Percentiles rank a stretch among this genome's conserved stretches.
Conservation (phyloP, 2,329 filamentous ascomycete genomes). For the Dactylellina cionopaga region DNA sequence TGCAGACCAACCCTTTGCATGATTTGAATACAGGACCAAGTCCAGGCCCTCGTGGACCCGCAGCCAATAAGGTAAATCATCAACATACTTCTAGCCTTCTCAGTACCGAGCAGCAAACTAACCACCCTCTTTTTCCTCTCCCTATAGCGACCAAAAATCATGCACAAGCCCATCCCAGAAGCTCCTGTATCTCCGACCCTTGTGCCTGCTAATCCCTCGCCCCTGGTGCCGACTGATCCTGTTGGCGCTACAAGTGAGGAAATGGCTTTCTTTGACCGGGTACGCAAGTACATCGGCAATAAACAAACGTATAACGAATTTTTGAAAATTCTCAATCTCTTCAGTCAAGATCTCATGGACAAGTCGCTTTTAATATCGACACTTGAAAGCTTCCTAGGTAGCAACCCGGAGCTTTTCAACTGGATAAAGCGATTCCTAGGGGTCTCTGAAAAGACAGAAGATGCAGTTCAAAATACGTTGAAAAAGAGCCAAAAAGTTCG, state of each 20-base stretch:
- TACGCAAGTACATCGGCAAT: slow-evolving; percentile 95
- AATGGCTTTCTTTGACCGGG: slow-evolving; percentile 91
- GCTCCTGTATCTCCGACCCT: slow-evolving; percentile 79
- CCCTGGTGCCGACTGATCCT: slow-evolving; percentile 78
- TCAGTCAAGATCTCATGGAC: slow-evolving; percentile 91
- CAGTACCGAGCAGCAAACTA: background rate
- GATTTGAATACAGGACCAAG: slow-evolving; percentile 32
- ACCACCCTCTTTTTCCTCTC: background rate
- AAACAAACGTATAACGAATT: slow-evolving; percentile 94
- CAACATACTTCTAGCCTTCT: background rate
- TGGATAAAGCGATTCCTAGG: slow-evolving; percentile 85
- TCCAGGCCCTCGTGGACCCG: slow-evolving; percentile 31
- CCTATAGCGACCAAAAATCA: slow-evolving; percentile 76
- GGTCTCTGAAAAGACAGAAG: slow-evolving; percentile 75
- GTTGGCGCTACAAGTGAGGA: slow-evolving; percentile 83
- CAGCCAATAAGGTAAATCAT: slow-evolving; percentile 41
- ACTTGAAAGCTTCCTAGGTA: slow-evolving; percentile 84
- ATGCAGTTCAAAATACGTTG: slow-evolving; percentile 73
- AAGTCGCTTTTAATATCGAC: slow-evolving; percentile 83
- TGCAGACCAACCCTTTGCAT: slow-evolving; percentile 28
- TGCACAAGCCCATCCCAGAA: slow-evolving; percentile 71
- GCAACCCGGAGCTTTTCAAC: slow-evolving; percentile 85
- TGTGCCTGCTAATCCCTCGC: slow-evolving; percentile 86
- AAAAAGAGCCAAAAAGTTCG: slow-evolving; percentile 71
- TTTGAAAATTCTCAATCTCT: slow-evolving; percentile 94